phyloP scores from a whole-genome alignment of 2,329 filamentous ascomycete genomes.

The Scedosporium boydii region DNA sequence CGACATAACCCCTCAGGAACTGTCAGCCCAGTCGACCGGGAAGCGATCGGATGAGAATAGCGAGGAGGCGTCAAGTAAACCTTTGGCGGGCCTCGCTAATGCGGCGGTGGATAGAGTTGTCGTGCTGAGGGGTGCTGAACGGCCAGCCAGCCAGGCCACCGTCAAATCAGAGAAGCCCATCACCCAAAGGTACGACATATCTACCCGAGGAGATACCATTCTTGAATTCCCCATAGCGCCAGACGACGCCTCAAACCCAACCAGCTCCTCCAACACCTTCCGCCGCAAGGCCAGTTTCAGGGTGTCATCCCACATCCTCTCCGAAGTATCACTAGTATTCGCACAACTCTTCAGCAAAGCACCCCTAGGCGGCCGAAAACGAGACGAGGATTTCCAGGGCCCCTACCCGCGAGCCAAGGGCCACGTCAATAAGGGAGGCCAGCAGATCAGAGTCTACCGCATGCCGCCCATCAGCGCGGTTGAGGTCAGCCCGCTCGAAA shows the following conservation, averaged over 20 bases:
- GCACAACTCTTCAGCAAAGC: constrained; percentile 31
- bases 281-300: constrained; percentile 23
- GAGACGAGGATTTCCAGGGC: not conserved
- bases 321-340: constrained; percentile 43
- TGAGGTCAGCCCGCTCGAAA: constrained; percentile 28
- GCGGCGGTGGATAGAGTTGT: constrained; percentile 37
- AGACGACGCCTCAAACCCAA: constrained; percentile 13
- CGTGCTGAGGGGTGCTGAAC: constrained; percentile 35
- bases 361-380: constrained; percentile 17
- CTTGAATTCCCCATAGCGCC: constrained; percentile 36
- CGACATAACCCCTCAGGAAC: constrained; percentile 11
- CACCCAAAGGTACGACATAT: constrained; percentile 33
- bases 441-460: constrained; percentile 35
- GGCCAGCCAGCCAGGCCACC: constrained; percentile 25
- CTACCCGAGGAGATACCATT: constrained; percentile 36
- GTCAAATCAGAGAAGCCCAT: constrained; percentile 26
- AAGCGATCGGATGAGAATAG: not conserved
- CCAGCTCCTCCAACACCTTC: not conserved
- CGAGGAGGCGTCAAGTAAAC: constrained; percentile 8
- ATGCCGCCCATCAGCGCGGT: constrained; percentile 44
- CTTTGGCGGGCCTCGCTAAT: constrained; percentile 26
- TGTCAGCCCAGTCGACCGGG: constrained; percentile 2
- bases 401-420: constrained; percentile 11
- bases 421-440: constrained; percentile 24
- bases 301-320: constrained; percentile 40